A percentile compares a stretch with the other conserved stretches of the same genome.
Conservation (phyloP, 305 asterid genomes). For the Fraxinus greggii region DNA sequence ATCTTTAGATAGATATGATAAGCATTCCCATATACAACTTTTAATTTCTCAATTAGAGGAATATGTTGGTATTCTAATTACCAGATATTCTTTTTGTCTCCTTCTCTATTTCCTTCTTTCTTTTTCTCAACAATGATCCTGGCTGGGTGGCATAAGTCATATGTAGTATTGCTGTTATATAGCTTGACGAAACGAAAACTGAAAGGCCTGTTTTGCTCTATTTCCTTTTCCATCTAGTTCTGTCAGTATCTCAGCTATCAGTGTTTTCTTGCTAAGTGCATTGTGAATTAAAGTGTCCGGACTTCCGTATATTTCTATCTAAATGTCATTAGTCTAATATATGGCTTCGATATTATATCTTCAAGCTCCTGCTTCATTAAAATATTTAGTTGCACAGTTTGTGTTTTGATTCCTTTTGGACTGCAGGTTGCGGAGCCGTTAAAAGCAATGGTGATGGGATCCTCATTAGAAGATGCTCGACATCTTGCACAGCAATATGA, state of each 20-base stretch:
- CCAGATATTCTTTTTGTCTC: not conserved
- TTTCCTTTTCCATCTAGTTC: not conserved
- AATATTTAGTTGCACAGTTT: not conserved
- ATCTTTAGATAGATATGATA: not conserved
- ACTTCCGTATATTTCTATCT: not conserved
- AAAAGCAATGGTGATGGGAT: conserved; percentile 61
- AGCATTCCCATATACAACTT: not conserved
- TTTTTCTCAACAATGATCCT: not conserved
- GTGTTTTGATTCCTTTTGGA: not conserved
- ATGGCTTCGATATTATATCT: not conserved
- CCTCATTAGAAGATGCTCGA: conserved; percentile 68
- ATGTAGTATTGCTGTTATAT: not conserved
- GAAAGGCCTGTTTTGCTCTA: not conserved
- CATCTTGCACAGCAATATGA: conserved; percentile 64
- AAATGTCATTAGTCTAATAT: not conserved
- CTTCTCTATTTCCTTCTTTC: not conserved
- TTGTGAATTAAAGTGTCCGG: not conserved
- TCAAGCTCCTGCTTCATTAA: not conserved
- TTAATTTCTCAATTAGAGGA: not conserved
- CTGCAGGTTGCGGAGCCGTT: conserved; percentile 65
- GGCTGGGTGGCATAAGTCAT: not conserved
- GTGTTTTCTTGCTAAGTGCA: not conserved
- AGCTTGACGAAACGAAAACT: not conserved
- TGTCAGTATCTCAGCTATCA: not conserved
- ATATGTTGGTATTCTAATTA: not conserved